Conservation (phyloP, 2,329 filamentous ascomycete species). For the Mycosphaerella arachidis region DNA sequence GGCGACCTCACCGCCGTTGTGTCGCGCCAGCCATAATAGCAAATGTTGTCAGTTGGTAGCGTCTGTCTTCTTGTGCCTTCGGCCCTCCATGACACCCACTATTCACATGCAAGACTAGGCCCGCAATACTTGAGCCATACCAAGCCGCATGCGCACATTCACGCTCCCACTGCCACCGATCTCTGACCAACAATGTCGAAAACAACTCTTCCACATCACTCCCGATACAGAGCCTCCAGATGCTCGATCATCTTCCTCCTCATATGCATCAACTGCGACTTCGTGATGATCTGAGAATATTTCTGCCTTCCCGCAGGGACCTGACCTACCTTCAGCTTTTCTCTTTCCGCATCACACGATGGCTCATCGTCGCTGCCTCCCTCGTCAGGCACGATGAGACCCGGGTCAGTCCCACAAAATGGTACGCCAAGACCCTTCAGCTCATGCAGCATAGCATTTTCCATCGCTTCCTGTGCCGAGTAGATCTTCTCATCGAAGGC, state of each 20-base stretch:
- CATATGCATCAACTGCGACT: constrained; percentile 30
- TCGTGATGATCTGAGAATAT: constrained; percentile 30
- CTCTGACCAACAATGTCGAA: background rate
- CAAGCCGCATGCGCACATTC: background rate
- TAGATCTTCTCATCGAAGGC: constrained; percentile 61
- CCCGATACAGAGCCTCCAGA: constrained; percentile 38
- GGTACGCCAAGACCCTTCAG: constrained; percentile 56
- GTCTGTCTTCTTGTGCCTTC: too few relatives aligned
- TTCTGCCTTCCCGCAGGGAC: constrained; percentile 8
- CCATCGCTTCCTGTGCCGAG: constrained; percentile 56
- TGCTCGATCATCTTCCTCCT: constrained; percentile 36
- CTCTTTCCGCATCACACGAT: background rate
- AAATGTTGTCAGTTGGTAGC: too few relatives aligned
- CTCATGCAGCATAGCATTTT: constrained; percentile 52
- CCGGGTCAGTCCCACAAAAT: constrained; percentile 53
- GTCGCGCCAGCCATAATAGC: background rate
- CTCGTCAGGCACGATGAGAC: constrained; percentile 38
- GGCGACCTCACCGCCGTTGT: background rate
- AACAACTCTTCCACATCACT: constrained; percentile 21
- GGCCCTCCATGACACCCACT: too few relatives aligned
- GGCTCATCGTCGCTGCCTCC: constrained; percentile 15
- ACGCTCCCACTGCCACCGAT: background rate
- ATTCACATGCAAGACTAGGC: too few relatives aligned
- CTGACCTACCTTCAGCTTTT: background rate
- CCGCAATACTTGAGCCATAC: background rate